Percentiles rank a stretch among this genome's conserved stretches.
These are phyloP conservation scores for Puccinia triticina DNA, from an alignment of 1,284 basidiomycete species.

Conservation along the genomic window DNA sequence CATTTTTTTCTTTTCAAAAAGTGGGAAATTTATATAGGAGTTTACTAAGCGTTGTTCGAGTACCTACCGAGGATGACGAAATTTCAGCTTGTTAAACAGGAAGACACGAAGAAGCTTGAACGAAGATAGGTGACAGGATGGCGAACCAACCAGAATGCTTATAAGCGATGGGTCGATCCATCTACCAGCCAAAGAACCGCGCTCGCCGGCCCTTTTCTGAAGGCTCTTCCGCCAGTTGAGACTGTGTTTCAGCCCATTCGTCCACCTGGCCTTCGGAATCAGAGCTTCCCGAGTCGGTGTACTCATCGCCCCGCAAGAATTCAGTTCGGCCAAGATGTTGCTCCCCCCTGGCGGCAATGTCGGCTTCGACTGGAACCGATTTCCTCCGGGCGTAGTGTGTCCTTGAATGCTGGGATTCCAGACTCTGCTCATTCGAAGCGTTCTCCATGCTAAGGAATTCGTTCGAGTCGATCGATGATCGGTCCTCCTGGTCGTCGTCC, in stretches of 20 bases:
- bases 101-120: neutral
- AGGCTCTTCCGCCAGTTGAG: conserved; percentile 28
- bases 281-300: neutral
- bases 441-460: conserved; percentile 26
- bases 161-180: neutral
- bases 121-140: neutral
- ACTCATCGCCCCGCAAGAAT: neutral
- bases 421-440: neutral
- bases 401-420: conserved; percentile 2
- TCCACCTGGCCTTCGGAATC: conserved; percentile 30
- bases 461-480: conserved; percentile 7
- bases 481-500: conserved; percentile 12
- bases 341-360: neutral
- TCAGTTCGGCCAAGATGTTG: neutral
- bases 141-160: neutral
- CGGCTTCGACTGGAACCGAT: conserved; percentile 15
- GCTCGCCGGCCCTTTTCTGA: neutral
- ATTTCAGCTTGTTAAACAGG: neutral
- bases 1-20: neutral
- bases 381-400: neutral
- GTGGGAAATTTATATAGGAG: no score
- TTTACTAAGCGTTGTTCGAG: no score
- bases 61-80: neutral
- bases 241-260: conserved; percentile 50
- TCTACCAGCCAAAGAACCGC: conserved; percentile 30